These are phyloP conservation scores for Phytophthora sansomeana DNA, from an alignment of 352 stramenopile species.

Conservation along the genomic window DNA sequence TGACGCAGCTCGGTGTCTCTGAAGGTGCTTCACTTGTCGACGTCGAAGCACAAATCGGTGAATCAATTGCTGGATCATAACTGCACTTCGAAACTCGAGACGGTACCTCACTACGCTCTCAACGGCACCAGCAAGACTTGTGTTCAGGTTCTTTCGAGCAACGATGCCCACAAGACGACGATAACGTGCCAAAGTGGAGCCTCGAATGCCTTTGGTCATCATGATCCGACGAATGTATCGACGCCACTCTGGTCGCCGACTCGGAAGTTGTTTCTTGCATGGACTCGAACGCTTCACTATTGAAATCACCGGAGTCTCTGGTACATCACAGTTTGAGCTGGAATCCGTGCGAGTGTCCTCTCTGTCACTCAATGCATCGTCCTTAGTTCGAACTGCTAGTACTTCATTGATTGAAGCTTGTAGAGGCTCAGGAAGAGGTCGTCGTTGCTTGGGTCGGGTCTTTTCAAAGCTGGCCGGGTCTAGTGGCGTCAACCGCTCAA, in stretches of 20 bases:
- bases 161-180: conserved; percentile 49
- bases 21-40: conserved; percentile 15
- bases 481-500: conserved; percentile 17
- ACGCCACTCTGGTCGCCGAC: conserved; percentile 22
- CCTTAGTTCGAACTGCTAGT: conserved; percentile 9
- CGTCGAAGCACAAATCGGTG: conserved; percentile 29
- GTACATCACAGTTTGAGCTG: conserved; percentile 4
- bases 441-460: conserved; percentile 7
- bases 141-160: conserved; percentile 32
- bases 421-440: conserved; percentile 16
- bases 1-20: conserved; percentile 11
- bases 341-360: conserved; percentile 1
- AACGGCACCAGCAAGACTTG: conserved; percentile 23
- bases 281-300: conserved; percentile 14
- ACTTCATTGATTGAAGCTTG: conserved; percentile 33
- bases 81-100: conserved; percentile 27
- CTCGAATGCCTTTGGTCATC: conserved; percentile 34
- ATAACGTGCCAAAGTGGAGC: conserved; percentile 49
- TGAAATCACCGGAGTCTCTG: conserved; percentile 5
- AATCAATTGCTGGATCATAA: conserved; percentile 20
- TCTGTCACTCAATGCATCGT: conserved; percentile 7
- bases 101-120: conserved; percentile 31
- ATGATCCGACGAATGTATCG: conserved; percentile 35
- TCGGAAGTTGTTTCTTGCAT: conserved; percentile 16
- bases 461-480: conserved; percentile 20